Conservation (phyloP, 768 basidiomycete species). For the Russula earlei region DNA sequence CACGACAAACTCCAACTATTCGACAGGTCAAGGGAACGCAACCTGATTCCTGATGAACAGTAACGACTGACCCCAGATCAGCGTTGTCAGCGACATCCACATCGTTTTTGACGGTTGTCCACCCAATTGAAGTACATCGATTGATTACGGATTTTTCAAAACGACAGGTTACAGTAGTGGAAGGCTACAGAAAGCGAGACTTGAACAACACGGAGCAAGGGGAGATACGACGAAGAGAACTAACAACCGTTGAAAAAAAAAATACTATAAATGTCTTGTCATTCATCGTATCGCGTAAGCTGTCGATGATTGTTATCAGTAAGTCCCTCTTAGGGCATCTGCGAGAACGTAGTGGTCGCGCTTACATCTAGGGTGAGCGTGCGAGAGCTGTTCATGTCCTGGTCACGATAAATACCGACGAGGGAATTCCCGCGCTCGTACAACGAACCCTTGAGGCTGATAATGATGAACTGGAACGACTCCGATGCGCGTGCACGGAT, state of each 20-base stretch:
- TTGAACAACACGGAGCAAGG: neutral
- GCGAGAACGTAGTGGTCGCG: neutral
- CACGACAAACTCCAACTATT: too few species aligned
- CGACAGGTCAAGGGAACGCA: too few species aligned
- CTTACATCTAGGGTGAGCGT: conserved; percentile 86
- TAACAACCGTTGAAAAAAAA: neutral
- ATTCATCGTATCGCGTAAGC: conserved; percentile 59
- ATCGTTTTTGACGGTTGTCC: too few species aligned
- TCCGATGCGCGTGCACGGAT: conserved; percentile 78
- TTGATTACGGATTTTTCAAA: too few species aligned
- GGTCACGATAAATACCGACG: conserved; percentile 91
- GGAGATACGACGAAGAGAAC: neutral
- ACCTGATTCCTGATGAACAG: too few species aligned
- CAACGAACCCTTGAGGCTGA: conserved; percentile 89
- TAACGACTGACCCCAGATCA: too few species aligned
- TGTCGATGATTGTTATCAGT: conserved; percentile 21
- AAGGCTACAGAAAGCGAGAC: neutral
- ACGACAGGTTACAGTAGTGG: neutral
- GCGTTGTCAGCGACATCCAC: too few species aligned
- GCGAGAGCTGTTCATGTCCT: conserved; percentile 86
- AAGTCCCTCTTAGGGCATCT: neutral
- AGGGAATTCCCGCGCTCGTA: conserved; percentile 86
- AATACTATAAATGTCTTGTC: conserved; percentile 3
- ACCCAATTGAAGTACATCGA: too few species aligned
- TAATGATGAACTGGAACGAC: conserved; percentile 91